These are phyloP conservation scores for Tripidium arundinaceum DNA, from an alignment of 202 grass and related monocot genomes.

Conservation along the genomic window DNA sequence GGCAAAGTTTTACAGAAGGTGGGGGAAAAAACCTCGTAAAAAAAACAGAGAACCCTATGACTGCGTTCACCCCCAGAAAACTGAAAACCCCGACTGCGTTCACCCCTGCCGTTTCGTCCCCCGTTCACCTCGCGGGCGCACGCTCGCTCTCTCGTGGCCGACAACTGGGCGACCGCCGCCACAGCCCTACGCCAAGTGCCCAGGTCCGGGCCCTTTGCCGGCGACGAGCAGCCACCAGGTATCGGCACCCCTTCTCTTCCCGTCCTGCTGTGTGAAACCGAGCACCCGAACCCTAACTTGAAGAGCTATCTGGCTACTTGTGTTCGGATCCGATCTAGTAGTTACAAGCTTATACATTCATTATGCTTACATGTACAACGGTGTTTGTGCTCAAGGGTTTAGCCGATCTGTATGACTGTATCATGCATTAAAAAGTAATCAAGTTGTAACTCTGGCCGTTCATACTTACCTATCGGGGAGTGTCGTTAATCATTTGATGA, in stretches of 20 bases:
- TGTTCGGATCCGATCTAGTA: neutral
- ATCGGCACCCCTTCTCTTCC: neutral
- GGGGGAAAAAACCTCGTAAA: no score
- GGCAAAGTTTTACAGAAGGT: no score
- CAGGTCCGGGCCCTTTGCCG: neutral
- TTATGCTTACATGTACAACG: no score
- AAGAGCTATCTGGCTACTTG: neutral
- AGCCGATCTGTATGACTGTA: neutral
- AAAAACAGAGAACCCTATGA: no score
- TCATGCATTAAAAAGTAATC: neutral
- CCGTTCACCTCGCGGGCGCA: neutral
- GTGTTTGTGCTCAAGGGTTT: neutral
- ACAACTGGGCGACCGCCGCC: neutral
- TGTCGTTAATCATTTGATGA: neutral
- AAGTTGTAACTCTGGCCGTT: neutral
- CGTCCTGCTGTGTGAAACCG: neutral
- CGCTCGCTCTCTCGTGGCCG: neutral
- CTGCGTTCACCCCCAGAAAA: no score
- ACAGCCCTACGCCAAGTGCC: neutral
- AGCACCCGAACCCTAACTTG: neutral
- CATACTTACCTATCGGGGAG: neutral
- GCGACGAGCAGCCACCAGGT: neutral
- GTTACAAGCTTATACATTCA: neutral
- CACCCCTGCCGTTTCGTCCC: neutral
- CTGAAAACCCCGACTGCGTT: no score